phyloP scores from a whole-genome alignment of 768 basidiomycete species.

The Leucogyrophana mollusca region DNA sequence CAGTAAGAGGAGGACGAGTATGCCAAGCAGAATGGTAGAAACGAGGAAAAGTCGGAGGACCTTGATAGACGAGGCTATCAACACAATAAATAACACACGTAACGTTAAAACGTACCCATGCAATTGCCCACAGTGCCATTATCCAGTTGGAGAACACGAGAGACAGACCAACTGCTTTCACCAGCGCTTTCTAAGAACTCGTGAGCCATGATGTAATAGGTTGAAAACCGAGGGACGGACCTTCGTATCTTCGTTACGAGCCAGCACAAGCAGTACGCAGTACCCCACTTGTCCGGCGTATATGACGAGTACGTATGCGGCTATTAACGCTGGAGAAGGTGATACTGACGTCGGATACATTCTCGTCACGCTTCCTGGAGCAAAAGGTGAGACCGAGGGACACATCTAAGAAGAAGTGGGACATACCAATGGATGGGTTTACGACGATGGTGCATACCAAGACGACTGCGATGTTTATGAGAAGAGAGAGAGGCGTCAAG shows the following conservation, averaged over 20 bases:
- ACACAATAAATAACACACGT: no score
- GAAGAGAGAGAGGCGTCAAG: conserved; percentile 78
- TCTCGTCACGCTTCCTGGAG: conserved; percentile 46
- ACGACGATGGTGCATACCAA: conserved; percentile 68
- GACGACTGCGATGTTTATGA: conserved; percentile 75
- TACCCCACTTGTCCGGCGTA: conserved; percentile 77
- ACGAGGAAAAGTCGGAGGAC: conserved; percentile 74
- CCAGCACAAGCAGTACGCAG: conserved; percentile 73
- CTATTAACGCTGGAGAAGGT: conserved; percentile 57
- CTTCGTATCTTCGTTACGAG: conserved; percentile 78
- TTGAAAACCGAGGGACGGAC: conserved; percentile 33
- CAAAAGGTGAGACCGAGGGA: background rate
- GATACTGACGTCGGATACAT: conserved; percentile 70
- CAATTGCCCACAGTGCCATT: conserved; percentile 77
- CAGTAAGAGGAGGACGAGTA: conserved; percentile 67
- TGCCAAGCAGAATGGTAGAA: conserved; percentile 70
- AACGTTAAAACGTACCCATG: conserved; percentile 72
- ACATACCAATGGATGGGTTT: conserved; percentile 58
- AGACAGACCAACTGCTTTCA: conserved; percentile 77
- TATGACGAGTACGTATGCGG: conserved; percentile 57
- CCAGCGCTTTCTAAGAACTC: conserved; percentile 53
- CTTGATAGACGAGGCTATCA: conserved; percentile 29
- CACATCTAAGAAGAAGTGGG: background rate
- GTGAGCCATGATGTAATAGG: no score
- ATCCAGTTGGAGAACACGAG: conserved; percentile 79